A percentile compares a stretch with the other conserved stretches of the same genome.
phyloP scores from a whole-genome alignment of 306 rosid species.

The Herpetospermum pedunculosum region DNA sequence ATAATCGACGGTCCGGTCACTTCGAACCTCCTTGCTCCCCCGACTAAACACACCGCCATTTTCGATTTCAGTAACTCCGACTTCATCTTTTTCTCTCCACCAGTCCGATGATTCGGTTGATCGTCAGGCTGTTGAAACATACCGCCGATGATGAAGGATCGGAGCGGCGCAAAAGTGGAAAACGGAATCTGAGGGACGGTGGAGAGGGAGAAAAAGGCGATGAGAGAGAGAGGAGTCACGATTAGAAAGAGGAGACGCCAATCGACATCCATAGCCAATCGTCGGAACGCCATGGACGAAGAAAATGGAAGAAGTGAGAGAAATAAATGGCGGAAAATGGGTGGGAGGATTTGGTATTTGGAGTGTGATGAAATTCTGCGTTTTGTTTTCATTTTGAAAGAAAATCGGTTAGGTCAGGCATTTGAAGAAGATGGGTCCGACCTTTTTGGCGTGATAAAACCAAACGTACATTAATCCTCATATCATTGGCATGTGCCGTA shows the following conservation, averaged over 20 bases:
- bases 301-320: no score
- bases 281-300: conserved; percentile 12
- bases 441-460: no score
- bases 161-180: conserved; percentile 22
- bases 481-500: no score
- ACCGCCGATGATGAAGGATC: conserved; percentile 19
- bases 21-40: conserved; percentile 93
- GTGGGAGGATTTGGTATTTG: neutral
- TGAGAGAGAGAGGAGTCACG: conserved; percentile 32
- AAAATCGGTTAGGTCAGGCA: no score
- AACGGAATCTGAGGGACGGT: conserved; percentile 18
- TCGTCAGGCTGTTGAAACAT: conserved; percentile 5
- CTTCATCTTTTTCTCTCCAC: conserved; percentile 12
- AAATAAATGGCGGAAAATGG: neutral
- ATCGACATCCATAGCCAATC: conserved; percentile 27
- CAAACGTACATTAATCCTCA: no score
- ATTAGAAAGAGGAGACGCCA: conserved; percentile 39
- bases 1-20: conserved; percentile 77
- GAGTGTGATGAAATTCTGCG: no score
- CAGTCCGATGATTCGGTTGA: neutral
- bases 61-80: conserved; percentile 43
- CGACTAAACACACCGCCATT: conserved; percentile 86
- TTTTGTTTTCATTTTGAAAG: no score
- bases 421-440: no score
- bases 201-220: conserved; percentile 31